A percentile compares a stretch with the other conserved stretches of the same genome.
Conservation (phyloP, 78 protist species). For the Dictyostelium firmibasis region DNA sequence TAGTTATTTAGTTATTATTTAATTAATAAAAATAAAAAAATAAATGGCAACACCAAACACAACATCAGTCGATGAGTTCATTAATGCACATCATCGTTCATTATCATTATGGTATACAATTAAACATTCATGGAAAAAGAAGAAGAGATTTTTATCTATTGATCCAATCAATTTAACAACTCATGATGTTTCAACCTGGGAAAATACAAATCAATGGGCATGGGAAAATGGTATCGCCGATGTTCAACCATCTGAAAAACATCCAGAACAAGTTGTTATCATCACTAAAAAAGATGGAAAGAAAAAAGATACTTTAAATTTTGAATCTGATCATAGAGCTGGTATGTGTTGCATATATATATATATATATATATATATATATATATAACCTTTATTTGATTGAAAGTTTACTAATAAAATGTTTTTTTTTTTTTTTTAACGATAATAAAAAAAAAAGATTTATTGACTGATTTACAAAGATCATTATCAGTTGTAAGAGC, state of each 20-base stretch:
- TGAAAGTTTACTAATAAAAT: not conserved
- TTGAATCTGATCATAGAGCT: constrained; percentile 47
- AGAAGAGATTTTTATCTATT: constrained; percentile 68
- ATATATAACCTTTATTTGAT: too few species aligned
- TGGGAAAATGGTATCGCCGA: constrained; percentile 74
- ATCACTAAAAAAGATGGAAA: constrained; percentile 52
- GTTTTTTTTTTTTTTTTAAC: not conserved
- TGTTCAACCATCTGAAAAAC: constrained; percentile 42
- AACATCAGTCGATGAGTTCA: constrained; percentile 46
- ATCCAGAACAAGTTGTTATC: constrained; percentile 21
- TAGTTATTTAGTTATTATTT: not conserved
- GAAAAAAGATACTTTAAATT: constrained; percentile 59
- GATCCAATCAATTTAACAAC: constrained; percentile 65
- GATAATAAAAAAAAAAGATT: not conserved
- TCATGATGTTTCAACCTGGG: constrained; percentile 51
- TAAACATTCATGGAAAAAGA: constrained; percentile 74
- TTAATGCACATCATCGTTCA: constrained; percentile 67
- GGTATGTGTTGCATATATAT: constrained; percentile 1
- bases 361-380: too few species aligned
- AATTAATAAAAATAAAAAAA: not conserved
- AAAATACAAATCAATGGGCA: constrained; percentile 64
- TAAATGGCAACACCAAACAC: not conserved
- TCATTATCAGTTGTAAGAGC: constrained; percentile 69
- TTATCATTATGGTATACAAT: constrained; percentile 56
- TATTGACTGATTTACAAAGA: constrained; percentile 64